Conservation (phyloP, 345 rosid genomes). For the Linum lewisii region DNA sequence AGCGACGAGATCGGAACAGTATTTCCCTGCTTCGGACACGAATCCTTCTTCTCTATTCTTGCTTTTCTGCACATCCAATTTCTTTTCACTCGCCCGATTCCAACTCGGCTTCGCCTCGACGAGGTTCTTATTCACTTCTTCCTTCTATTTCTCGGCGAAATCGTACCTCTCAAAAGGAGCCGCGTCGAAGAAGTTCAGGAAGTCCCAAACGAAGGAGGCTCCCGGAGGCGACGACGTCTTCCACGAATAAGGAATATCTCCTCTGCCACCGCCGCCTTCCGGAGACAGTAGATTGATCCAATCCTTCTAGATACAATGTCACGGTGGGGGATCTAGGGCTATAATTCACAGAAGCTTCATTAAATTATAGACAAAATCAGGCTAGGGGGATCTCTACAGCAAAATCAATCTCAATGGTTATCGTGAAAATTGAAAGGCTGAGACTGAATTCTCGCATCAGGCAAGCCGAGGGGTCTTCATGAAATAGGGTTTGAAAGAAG, state of each 20-base stretch:
- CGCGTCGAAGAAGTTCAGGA: conserved; percentile 45
- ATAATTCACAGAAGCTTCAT: neutral
- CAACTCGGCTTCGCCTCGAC: neutral
- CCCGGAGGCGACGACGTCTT: conserved; percentile 47
- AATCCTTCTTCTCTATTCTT: conserved; percentile 13
- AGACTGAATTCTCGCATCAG: too few relatives aligned
- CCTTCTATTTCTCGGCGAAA: conserved; percentile 12
- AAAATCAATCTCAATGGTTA: neutral
- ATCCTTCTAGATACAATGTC: conserved; percentile 26
- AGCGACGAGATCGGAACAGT: too few relatives aligned
- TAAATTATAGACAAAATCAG: neutral
- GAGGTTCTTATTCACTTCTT: conserved; percentile 6
- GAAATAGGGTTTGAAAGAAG: too few relatives aligned
- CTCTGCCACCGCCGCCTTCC: neutral
- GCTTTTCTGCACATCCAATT: conserved; percentile 6
- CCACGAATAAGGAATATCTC: too few relatives aligned
- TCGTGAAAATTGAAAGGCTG: neutral
- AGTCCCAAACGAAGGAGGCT: conserved; percentile 41
- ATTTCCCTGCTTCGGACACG: neutral
- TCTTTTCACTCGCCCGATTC: neutral
- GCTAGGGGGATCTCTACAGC: neutral
- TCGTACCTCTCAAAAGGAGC: conserved; percentile 28
- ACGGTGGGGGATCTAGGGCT: conserved; percentile 12
- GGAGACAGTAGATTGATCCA: conserved; percentile 22
- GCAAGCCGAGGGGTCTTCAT: too few relatives aligned